A percentile compares a stretch with the other conserved stretches of the same genome.
phyloP scores from a whole-genome alignment of 495 filamentous ascomycete species.

The Viridothelium virens region DNA sequence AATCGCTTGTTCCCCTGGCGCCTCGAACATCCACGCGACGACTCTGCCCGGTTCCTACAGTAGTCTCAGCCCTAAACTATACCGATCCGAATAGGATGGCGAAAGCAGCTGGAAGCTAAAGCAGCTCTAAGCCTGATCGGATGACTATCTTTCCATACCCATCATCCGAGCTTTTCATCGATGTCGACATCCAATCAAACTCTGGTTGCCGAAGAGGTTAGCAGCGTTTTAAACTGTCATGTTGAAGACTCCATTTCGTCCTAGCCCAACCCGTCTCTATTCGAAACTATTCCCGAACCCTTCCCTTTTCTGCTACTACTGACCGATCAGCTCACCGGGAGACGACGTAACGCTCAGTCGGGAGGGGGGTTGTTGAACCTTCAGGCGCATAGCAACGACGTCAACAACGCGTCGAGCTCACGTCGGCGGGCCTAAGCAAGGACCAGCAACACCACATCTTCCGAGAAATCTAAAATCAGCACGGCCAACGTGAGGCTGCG shows the following conservation, averaged over 20 bases:
- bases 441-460: slow-evolving; percentile 12
- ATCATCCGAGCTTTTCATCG: not conserved
- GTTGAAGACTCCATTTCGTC: slow-evolving; percentile 3
- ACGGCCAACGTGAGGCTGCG: slow-evolving; percentile 2
- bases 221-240: not conserved
- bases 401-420: slow-evolving; percentile 2
- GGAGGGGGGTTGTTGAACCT: not conserved
- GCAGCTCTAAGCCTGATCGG: not conserved
- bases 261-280: slow-evolving; percentile 7
- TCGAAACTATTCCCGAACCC: slow-evolving; percentile 1
- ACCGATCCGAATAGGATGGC: not conserved
- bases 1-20: not conserved
- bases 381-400: not conserved
- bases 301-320: not conserved
- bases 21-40: slow-evolving; percentile 11
- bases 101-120: not conserved
- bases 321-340: not conserved
- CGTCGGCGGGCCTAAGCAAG: slow-evolving; percentile 7
- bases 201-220: not conserved
- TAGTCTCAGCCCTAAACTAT: slow-evolving; percentile 9
- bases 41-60: not conserved
- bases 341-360: not conserved
- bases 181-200: not conserved
- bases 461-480: slow-evolving; percentile 1
- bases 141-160: not conserved